Percentiles rank a stretch among this genome's conserved stretches.
Evolutionary conservation across 2,329 filamentous ascomycete species (phyloP).

Genomic region (Fusarium verticillioides): DNA sequence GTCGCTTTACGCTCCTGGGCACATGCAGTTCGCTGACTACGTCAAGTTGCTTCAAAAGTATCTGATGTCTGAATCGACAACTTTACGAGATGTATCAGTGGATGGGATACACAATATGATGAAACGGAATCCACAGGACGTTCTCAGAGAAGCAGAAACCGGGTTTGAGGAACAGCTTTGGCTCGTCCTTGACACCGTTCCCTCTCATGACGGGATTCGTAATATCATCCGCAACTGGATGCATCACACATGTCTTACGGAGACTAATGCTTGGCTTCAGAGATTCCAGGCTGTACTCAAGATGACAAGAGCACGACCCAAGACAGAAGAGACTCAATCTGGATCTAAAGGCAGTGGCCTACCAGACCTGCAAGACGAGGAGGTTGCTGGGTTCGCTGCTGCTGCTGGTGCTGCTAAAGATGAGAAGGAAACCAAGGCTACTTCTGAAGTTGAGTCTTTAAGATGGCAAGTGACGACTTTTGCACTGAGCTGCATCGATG

Average conservation of each 20-base stretch:
- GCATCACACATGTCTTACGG: conserved; percentile 83
- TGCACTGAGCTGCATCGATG: conserved; percentile 87
- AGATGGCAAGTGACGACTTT: conserved; percentile 97
- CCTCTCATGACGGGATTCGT: conserved; percentile 81
- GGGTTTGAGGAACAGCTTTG: conserved; percentile 92
- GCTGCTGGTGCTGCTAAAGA: conserved; percentile 71
- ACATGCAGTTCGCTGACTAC: conserved; percentile 86
- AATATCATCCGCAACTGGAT: conserved; percentile 95
- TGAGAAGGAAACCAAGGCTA: conserved; percentile 60
- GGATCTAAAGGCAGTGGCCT: conserved; percentile 61
- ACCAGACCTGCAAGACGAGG: conserved; percentile 92
- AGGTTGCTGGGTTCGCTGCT: conserved; percentile 94
- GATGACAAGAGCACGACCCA: conserved; percentile 79
- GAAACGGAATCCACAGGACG: conserved; percentile 88
- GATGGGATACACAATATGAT: conserved; percentile 94
- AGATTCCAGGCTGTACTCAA: conserved; percentile 89
- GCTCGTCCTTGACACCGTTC: conserved; percentile 83
- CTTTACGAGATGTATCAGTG: conserved; percentile 82
- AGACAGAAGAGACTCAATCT: conserved; percentile 61
- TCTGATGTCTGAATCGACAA: conserved; percentile 73
- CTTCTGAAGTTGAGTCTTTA: conserved; percentile 82
- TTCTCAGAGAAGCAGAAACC: conserved; percentile 78
- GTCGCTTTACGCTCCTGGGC: conserved; percentile 88
- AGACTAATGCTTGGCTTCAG: conserved; percentile 87
- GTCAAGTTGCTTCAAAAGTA: conserved; percentile 84